phyloP scores from a whole-genome alignment of 163 green algal genomes.

The Prototheca cutis region DNA sequence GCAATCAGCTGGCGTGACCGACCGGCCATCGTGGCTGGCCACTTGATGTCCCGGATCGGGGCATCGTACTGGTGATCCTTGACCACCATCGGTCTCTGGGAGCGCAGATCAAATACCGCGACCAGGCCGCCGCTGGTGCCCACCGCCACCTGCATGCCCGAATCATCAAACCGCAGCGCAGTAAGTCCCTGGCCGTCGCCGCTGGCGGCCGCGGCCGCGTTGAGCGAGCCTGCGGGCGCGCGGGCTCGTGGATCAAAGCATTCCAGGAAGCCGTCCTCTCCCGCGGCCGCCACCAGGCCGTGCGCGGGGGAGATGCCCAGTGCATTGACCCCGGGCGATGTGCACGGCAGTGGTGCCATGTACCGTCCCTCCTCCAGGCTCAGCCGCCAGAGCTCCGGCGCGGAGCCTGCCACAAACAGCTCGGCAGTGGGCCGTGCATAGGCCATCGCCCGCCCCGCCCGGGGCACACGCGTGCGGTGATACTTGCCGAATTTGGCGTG shows the following conservation, averaged over 20 bases:
- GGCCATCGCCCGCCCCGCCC: slow-evolving; percentile 66
- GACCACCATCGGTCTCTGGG: slow-evolving; percentile 52
- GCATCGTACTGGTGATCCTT: slow-evolving; percentile 96
- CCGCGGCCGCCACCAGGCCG: slow-evolving; percentile 74
- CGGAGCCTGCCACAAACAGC: slow-evolving; percentile 68
- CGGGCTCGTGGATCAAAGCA: slow-evolving; percentile 81
- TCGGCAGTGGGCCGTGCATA: slow-evolving; percentile 70
- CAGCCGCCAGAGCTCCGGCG: slow-evolving; percentile 75
- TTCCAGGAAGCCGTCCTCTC: slow-evolving; percentile 83
- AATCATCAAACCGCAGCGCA: slow-evolving; percentile 73
- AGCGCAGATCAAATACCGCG: slow-evolving; percentile 87
- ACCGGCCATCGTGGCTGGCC: slow-evolving; percentile 9
- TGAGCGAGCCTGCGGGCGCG: slow-evolving; percentile 39
- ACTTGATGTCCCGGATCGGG: slow-evolving; percentile 88
- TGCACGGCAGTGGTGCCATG: slow-evolving; percentile 54
- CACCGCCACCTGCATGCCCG: slow-evolving; percentile 72
- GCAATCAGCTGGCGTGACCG: slow-evolving; percentile 37
- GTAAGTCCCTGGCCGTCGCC: slow-evolving; percentile 60
- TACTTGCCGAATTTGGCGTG: slow-evolving; percentile 89
- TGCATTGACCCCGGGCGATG: slow-evolving; percentile 55
- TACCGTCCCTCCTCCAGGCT: slow-evolving; percentile 87
- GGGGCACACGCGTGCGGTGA: slow-evolving; percentile 67
- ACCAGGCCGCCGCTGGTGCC: slow-evolving; percentile 82
- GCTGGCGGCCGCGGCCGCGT: slow-evolving; percentile 55
- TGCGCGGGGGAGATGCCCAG: slow-evolving; percentile 61